These are phyloP conservation scores for Parathielavia appendiculata DNA, from an alignment of 495 filamentous ascomycete species.

Conservation along the genomic window DNA sequence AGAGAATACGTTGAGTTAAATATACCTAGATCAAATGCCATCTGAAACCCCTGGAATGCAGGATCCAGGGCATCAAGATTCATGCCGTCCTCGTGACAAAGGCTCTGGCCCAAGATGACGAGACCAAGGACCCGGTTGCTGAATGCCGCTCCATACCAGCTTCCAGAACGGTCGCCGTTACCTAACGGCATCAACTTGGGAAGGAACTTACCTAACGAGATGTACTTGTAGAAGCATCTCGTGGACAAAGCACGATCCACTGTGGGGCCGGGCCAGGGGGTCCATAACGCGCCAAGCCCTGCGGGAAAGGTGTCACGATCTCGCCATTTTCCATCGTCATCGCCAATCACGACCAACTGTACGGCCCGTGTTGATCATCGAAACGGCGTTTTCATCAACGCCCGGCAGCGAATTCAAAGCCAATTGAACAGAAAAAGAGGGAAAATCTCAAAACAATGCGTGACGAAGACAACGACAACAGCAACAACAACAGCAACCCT, in stretches of 20 bases:
- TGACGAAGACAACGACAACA: constrained; percentile 11
- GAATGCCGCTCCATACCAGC: constrained; percentile 8
- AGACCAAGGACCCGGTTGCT: not conserved
- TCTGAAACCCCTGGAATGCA: constrained; percentile 7
- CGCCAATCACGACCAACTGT: not conserved
- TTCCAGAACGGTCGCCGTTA: not conserved
- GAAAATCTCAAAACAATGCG: not conserved
- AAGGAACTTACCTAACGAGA: too few species aligned
- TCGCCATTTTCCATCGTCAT: constrained; percentile 12
- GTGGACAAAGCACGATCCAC: constrained; percentile 1
- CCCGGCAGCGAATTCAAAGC: not conserved
- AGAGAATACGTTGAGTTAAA: not conserved
- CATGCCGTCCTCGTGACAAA: constrained; percentile 10
- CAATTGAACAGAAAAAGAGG: not conserved
- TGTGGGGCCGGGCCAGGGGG: not conserved
- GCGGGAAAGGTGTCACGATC: constrained; percentile 4
- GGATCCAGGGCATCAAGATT: not conserved
- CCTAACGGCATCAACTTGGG: too few species aligned
- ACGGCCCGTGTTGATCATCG: not conserved
- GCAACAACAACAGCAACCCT: constrained; percentile 26
- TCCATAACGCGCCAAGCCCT: constrained; percentile 2
- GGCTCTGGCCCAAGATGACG: not conserved
- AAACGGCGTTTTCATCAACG: too few species aligned
- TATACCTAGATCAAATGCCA: not conserved
- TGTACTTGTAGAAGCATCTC: not conserved